Evolutionary conservation across 805 yeast genomes (phyloP).

Genomic region (Ogataea methylovora): DNA sequence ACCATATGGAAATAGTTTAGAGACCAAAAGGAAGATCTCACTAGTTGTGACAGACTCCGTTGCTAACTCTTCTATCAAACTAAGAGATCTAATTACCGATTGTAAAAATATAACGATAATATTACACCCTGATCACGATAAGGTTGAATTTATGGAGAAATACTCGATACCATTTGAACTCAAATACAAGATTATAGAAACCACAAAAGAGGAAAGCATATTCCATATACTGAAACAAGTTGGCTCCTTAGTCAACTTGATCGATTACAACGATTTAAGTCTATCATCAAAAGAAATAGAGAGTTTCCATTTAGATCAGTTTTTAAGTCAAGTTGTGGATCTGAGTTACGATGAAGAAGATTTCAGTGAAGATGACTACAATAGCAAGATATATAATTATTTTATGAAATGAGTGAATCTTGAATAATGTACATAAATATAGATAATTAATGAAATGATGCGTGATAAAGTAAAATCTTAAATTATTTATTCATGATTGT

Average conservation of each 20-base stretch:
- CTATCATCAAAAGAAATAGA: conserved; percentile 8
- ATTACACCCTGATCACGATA: conserved; percentile 18
- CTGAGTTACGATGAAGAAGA: conserved; percentile 4
- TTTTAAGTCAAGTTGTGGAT: conserved; percentile 15
- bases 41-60: conserved; percentile 11
- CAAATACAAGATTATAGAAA: conserved; percentile 31
- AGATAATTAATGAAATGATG: too few species aligned
- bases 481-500: conserved; percentile 2
- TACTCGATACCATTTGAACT: conserved; percentile 14
- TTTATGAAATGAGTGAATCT: too few species aligned
- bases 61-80: conserved; percentile 1
- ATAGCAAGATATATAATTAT: too few species aligned
- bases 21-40: conserved; percentile 5
- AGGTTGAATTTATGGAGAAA: conserved; percentile 7
- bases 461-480: too few species aligned
- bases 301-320: conserved; percentile 17
- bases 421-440: too few species aligned
- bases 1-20: conserved; percentile 2
- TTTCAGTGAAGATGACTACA: neutral
- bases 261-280: conserved; percentile 14
- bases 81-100: conserved; percentile 5
- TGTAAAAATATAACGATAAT: conserved; percentile 18
- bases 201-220: conserved; percentile 41
- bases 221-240: conserved; percentile 51
- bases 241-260: conserved; percentile 16